Evolutionary conservation across 805 yeast species (phyloP).

Genomic region (Jamesozyma lodderae): DNA sequence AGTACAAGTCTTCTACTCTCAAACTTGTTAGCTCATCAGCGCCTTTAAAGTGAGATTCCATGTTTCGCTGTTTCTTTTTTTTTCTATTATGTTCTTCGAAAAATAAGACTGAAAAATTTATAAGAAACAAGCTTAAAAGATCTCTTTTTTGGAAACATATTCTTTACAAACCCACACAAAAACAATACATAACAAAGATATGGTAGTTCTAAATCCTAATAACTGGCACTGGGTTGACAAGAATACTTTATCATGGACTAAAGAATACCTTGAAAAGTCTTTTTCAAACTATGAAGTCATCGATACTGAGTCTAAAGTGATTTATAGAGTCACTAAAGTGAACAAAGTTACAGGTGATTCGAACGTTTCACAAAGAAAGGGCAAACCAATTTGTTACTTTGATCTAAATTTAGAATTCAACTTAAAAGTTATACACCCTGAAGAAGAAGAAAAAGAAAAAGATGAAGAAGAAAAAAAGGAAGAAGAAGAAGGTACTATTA

Average conservation of each 20-base stretch:
- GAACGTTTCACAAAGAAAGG: conserved; percentile 77
- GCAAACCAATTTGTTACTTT: conserved; percentile 66
- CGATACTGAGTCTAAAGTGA: conserved; percentile 14
- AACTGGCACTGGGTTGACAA: conserved; percentile 74
- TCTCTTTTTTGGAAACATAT: no score
- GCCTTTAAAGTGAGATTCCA: conserved; percentile 7
- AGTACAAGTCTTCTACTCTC: conserved; percentile 13
- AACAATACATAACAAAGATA: conserved; percentile 11
- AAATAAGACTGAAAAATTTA: not conserved
- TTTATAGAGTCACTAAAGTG: conserved; percentile 32
- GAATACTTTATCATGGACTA: conserved; percentile 59
- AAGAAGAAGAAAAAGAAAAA: conserved; percentile 15
- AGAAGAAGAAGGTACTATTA: conserved; percentile 36
- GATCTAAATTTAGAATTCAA: conserved; percentile 50
- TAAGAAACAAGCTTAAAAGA: not conserved
- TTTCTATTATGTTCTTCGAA: not conserved
- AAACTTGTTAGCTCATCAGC: conserved; percentile 18
- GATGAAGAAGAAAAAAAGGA: conserved; percentile 32
- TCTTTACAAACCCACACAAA: no score
- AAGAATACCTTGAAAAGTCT: conserved; percentile 38
- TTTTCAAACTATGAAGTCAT: conserved; percentile 21
- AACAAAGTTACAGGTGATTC: conserved; percentile 60
- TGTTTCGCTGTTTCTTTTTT: not conserved
- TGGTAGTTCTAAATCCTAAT: conserved; percentile 66
- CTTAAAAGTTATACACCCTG: conserved; percentile 29